Conservation (phyloP, 345 rosid species). For the Punica granatum region DNA sequence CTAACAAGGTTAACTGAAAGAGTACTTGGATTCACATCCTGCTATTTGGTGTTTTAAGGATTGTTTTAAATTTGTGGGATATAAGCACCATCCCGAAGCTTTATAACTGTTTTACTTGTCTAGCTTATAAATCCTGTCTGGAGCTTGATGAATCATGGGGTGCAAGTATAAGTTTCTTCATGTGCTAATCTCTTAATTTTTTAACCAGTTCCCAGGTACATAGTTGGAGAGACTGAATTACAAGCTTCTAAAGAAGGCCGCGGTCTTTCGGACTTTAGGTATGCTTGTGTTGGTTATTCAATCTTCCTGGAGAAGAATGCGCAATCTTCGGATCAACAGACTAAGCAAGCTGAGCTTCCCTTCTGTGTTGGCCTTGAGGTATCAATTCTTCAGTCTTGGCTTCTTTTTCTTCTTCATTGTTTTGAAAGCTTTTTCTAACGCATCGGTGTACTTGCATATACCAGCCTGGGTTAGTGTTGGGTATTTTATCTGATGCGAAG, state of each 20-base stretch:
- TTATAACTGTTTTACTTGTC: not conserved
- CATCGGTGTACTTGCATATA: not conserved
- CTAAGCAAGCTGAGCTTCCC: conserved; percentile 27
- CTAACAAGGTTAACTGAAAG: not conserved
- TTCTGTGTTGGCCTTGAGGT: conserved; percentile 46
- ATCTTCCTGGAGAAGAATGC: conserved; percentile 26
- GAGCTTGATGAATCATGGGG: not conserved
- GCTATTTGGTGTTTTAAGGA: not conserved
- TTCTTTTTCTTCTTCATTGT: conserved; percentile 4
- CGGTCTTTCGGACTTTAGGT: conserved; percentile 27
- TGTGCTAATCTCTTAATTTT: not conserved
- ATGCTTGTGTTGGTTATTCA: conserved; percentile 42
- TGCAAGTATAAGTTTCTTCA: not conserved
- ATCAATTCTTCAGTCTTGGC: conserved; percentile 4
- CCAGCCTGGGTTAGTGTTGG: not conserved
- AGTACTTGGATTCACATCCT: not conserved
- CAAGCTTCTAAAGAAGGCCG: conserved; percentile 37
- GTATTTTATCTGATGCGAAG: not conserved
- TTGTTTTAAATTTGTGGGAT: not conserved
- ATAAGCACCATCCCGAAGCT: too few species aligned
- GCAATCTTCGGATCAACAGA: conserved; percentile 15
- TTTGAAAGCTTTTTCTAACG: not conserved
- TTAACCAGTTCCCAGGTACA: conserved; percentile 28
- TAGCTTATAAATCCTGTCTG: not conserved
- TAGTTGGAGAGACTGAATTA: conserved; percentile 27